Conservation (phyloP, 768 basidiomycete genomes). For the Crucibulum laeve region DNA sequence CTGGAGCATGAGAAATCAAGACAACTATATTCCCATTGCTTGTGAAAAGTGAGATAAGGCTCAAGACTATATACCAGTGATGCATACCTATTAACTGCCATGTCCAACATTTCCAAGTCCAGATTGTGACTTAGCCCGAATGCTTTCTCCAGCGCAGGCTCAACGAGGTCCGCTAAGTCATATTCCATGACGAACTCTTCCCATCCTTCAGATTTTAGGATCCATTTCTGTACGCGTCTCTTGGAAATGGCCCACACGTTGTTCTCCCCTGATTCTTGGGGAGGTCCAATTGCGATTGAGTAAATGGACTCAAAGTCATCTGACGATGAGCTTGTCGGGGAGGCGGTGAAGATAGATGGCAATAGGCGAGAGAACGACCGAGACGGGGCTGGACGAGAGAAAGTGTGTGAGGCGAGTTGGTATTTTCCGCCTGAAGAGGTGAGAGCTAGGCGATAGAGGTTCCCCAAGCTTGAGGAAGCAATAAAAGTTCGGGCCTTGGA, state of each 20-base stretch:
- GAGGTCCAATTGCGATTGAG: slow-evolving; percentile 50
- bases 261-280: slow-evolving; percentile 37
- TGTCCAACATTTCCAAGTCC: slow-evolving; percentile 72
- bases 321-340: slow-evolving; percentile 30
- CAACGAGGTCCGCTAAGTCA: slow-evolving; percentile 48
- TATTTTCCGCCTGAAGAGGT: slow-evolving; percentile 68
- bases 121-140: slow-evolving; percentile 33
- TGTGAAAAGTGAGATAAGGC: slow-evolving; percentile 6
- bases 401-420: slow-evolving; percentile 52
- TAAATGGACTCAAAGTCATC: slow-evolving; percentile 58
- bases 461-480: slow-evolving; percentile 63
- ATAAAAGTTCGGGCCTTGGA: slow-evolving; percentile 61
- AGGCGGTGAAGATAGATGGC: slow-evolving; percentile 36
- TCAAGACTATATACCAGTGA: slow-evolving; percentile 1
- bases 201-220: slow-evolving; percentile 62
- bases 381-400: slow-evolving; percentile 50
- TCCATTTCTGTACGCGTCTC: slow-evolving; percentile 68
- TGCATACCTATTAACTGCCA: slow-evolving; percentile 54
- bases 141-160: slow-evolving; percentile 39
- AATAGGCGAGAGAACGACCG: slow-evolving; percentile 36
- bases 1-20: slow-evolving; percentile 57
- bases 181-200: slow-evolving; percentile 58
- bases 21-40: slow-evolving; percentile 54
- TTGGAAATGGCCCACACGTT: slow-evolving; percentile 70
- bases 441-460: slow-evolving; percentile 58